Evolutionary conservation across 1,139 yeast species (phyloP).

Genomic region (Geotrichum fermentans): DNA sequence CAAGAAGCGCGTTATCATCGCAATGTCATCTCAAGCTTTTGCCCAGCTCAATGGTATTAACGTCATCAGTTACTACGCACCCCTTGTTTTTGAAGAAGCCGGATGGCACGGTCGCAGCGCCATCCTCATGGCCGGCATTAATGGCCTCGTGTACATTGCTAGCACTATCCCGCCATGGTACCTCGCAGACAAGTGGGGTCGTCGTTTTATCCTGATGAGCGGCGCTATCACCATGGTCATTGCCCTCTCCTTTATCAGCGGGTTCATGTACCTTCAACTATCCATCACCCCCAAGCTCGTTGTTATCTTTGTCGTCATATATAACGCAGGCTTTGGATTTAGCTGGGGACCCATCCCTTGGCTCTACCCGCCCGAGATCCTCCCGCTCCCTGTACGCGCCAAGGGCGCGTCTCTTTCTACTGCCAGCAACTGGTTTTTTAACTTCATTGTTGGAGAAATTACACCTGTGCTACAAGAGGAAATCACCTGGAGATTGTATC

Average conservation of each 20-base stretch:
- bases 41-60: slow-evolving; percentile 92
- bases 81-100: slow-evolving; percentile 87
- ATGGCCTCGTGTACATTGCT: slow-evolving; percentile 64
- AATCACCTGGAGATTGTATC: slow-evolving; percentile 74
- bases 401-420: slow-evolving; percentile 89
- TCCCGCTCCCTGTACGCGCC: slow-evolving; percentile 82
- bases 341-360: slow-evolving; percentile 93
- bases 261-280: slow-evolving; percentile 56
- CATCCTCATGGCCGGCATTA: slow-evolving; percentile 87
- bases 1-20: slow-evolving; percentile 72
- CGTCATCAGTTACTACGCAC: slow-evolving; percentile 87
- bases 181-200: slow-evolving; percentile 84
- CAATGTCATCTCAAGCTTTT: slow-evolving; percentile 85
- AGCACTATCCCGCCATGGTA: slow-evolving; percentile 90
- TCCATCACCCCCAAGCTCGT: slow-evolving; percentile 66
- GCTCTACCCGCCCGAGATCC: slow-evolving; percentile 82
- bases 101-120: slow-evolving; percentile 91
- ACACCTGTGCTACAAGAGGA: slow-evolving; percentile 77
- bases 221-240: slow-evolving; percentile 79
- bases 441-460: slow-evolving; percentile 85
- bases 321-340: slow-evolving; percentile 81
- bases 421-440: slow-evolving; percentile 92
- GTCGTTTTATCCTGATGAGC: slow-evolving; percentile 69
- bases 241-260: slow-evolving; percentile 60
- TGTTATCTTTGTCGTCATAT: slow-evolving; percentile 67